Conservation (phyloP, 2,329 filamentous ascomycete genomes). For the Chaetomiaceae sp. region DNA sequence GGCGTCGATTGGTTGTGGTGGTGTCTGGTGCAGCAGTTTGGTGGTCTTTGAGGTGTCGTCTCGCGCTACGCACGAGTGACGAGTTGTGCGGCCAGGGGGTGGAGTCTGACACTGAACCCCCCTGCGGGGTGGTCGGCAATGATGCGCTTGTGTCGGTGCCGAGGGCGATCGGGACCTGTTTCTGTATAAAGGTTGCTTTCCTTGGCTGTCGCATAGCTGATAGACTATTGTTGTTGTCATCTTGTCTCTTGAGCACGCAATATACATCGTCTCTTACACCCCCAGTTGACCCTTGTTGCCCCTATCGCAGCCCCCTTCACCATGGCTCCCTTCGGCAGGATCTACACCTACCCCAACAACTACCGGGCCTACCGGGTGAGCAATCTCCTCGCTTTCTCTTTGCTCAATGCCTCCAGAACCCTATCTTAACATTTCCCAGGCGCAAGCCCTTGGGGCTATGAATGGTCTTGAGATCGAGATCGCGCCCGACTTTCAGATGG, state of each 20-base stretch:
- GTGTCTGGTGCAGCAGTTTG: no score
- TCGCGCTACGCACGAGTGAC: no score
- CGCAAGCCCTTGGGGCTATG: constrained; percentile 31
- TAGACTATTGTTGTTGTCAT: constrained; percentile 5
- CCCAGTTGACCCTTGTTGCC: background rate
- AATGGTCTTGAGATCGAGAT: constrained; percentile 35
- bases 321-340: constrained; percentile 37
- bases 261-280: background rate
- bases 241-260: constrained; percentile 11
- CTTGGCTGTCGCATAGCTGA: background rate
- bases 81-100: no score
- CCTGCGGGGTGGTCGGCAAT: no score
- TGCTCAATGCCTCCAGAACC: background rate
- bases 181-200: no score
- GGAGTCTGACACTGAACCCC: no score
- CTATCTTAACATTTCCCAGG: constrained; percentile 22
- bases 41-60: no score
- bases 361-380: constrained; percentile 32
- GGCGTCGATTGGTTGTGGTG: no score
- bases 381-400: constrained; percentile 8
- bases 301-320: constrained; percentile 7
- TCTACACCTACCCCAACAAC: constrained; percentile 35
- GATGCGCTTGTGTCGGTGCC: no score
- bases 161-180: no score
- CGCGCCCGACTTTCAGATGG: constrained; percentile 35